Base-by-base conservation (phyloP, 164 flowering plant species). In the Chimonanthus salicifolius region DNA sequence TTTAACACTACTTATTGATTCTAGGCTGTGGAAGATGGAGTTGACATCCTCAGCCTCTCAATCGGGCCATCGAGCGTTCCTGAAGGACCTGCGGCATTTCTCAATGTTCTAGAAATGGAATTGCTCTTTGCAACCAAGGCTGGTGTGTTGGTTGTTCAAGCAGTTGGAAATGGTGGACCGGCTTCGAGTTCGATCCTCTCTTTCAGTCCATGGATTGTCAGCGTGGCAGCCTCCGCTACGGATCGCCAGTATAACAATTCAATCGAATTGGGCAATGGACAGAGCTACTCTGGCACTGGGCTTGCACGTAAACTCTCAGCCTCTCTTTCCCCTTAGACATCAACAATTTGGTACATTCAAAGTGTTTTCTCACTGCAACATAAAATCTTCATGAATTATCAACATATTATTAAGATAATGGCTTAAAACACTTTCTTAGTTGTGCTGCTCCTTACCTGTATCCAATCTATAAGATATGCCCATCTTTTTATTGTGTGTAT, bases 181-280 rank as follows among this genome's bases (percentile, higher is more conserved):
- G 77, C 85, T 60, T 58, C 87, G 6, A 80, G 80, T 69, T 82
- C 90, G 4, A 77, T 88, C 67, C 83, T 88, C 64, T 87, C 92
- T 43, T 88, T 85, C 71, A 87, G 90, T 73, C 92, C 92, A 4
- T 88, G 92, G 92, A 85, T 85, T 72, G 85, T 83, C n/a, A 84
- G 84, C 63, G 84, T 82, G 13, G 92, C 88, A 33, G 90, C 92
- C 60, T 84, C 88, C 8, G 69, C 76, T 65, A 87, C 85, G 1
- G 92, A 88, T 66, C 80, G 90, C 10, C 81, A 74, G 50, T 86
- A 88, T 73, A 85, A 80, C 76, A 80, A 63, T 64, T 73, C 85
- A 0, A 79, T 86, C 50, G 43, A 18, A 3, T 67, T 88, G 58
- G 87, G 87, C 70, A 80, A 84, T 76, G 88, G 88, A 8, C 81